A percentile compares a stretch with the other conserved stretches of the same genome.
Conservation (phyloP, 2,329 filamentous ascomycete species). For the Eutypa lata region DNA sequence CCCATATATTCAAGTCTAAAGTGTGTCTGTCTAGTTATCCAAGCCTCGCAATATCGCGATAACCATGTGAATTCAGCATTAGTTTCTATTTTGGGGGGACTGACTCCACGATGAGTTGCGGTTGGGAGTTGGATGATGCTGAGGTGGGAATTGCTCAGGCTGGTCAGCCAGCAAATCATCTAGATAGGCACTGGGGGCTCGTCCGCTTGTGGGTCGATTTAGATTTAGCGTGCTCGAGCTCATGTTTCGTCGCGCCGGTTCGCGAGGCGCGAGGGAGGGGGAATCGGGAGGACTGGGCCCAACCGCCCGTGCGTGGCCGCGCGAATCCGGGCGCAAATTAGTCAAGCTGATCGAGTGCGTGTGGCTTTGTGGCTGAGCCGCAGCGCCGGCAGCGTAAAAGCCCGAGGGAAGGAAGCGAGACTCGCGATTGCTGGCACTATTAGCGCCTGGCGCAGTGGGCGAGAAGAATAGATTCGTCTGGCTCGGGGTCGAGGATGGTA, state of each 20-base stretch:
- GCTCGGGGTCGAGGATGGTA: constrained; percentile 56
- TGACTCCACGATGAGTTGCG: constrained; percentile 22
- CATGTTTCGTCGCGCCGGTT: constrained; percentile 35
- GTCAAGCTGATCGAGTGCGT: constrained; percentile 57
- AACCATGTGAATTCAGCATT: constrained; percentile 12
- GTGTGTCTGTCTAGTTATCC: not conserved
- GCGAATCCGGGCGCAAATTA: constrained; percentile 58
- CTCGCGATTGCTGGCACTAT: constrained; percentile 57
- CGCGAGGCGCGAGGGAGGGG: constrained; percentile 48
- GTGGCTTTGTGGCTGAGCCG: constrained; percentile 44
- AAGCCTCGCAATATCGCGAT: not conserved
- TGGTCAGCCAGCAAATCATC: constrained; percentile 87
- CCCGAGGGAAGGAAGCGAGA: constrained; percentile 86
- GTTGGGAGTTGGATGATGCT: constrained; percentile 8
- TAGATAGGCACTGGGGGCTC: constrained; percentile 84
- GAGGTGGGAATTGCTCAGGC: constrained; percentile 47
- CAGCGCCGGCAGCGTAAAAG: constrained; percentile 75
- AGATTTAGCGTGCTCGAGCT: constrained; percentile 67
- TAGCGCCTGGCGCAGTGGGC: constrained; percentile 70
- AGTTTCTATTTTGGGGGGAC: constrained; percentile 1
- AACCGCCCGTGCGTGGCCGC: constrained; percentile 45
- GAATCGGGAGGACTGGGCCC: constrained; percentile 62
- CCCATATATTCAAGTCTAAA: not conserved
- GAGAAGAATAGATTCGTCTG: constrained; percentile 87
- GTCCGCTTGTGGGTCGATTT: constrained; percentile 60